A percentile compares a stretch with the other conserved stretches of the same genome.
Conservation (phyloP, 176 grass and related monocot genomes). For the Chrysopogon serrulatus region DNA sequence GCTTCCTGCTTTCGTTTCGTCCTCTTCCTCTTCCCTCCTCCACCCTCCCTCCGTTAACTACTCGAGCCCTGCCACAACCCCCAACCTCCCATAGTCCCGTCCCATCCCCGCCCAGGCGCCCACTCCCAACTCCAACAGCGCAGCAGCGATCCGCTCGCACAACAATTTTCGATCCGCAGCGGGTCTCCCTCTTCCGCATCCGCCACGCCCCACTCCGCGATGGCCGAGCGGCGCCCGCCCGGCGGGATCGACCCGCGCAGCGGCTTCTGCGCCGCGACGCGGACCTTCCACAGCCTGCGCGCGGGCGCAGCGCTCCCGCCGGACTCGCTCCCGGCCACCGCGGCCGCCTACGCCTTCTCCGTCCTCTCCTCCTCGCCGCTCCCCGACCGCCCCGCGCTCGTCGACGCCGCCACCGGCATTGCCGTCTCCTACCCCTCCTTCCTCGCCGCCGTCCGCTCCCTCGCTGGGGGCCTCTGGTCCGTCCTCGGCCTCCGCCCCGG, state of each 20-base stretch:
- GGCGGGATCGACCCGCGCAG: slow-evolving; percentile 31
- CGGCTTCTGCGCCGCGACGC: slow-evolving; percentile 50
- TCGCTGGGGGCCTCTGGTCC: slow-evolving; percentile 40
- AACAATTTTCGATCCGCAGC: background rate
- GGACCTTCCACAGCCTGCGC: slow-evolving; percentile 69
- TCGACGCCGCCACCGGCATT: slow-evolving; percentile 48
- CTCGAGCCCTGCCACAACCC: background rate
- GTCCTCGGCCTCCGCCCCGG: slow-evolving; percentile 35
- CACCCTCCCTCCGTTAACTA: no score
- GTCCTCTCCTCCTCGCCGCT: slow-evolving; percentile 33
- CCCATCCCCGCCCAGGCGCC: no score
- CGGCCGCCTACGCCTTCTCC: slow-evolving; percentile 45
- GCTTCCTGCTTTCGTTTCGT: background rate
- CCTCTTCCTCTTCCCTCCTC: no score
- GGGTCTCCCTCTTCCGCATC: background rate
- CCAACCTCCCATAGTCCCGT: background rate
- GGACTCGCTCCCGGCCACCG: slow-evolving; percentile 46
- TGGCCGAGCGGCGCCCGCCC: background rate
- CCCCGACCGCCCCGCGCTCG: slow-evolving; percentile 36
- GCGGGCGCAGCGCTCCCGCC: slow-evolving; percentile 11
- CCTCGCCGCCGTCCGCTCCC: slow-evolving; percentile 48
- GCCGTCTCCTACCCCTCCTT: slow-evolving; percentile 54
- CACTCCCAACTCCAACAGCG: background rate
- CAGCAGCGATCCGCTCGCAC: no score
- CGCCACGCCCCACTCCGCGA: background rate